Conservation (phyloP, 2,329 filamentous ascomycete genomes). For the Xylaria digitata region DNA sequence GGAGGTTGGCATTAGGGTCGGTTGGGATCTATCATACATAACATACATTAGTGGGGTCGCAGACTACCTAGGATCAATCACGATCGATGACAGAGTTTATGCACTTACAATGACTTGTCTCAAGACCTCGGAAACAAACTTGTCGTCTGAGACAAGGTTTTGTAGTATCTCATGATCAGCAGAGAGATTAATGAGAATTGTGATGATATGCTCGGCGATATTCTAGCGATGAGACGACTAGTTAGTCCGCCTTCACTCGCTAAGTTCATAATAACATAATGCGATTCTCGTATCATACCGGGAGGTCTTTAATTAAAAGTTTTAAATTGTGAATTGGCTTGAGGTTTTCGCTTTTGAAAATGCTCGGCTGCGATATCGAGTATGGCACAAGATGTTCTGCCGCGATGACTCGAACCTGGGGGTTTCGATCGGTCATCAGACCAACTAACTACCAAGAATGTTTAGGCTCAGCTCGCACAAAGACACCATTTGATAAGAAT, state of each 20-base stretch:
- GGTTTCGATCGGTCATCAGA: slow-evolving; percentile 92
- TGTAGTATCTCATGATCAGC: slow-evolving; percentile 81
- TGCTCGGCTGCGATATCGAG: slow-evolving; percentile 74
- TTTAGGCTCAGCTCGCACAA: slow-evolving; percentile 24
- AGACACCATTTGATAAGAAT: slow-evolving; percentile 15
- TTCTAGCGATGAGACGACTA: slow-evolving; percentile 60
- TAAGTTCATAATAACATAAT: not conserved
- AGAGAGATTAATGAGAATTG: slow-evolving; percentile 87
- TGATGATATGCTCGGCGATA: slow-evolving; percentile 93
- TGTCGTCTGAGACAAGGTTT: slow-evolving; percentile 79
- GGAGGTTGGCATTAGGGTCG: slow-evolving; percentile 84
- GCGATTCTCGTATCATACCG: slow-evolving; percentile 63
- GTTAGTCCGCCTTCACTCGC: slow-evolving; percentile 1
- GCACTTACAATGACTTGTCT: slow-evolving; percentile 76
- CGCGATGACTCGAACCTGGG: slow-evolving; percentile 87
- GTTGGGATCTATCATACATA: slow-evolving; percentile 66
- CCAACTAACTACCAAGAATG: slow-evolving; percentile 77
- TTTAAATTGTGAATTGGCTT: slow-evolving; percentile 88
- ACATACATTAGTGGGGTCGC: slow-evolving; percentile 35
- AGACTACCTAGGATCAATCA: slow-evolving; percentile 1
- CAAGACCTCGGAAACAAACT: slow-evolving; percentile 80
- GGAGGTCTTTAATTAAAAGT: slow-evolving; percentile 84
- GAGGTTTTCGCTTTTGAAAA: slow-evolving; percentile 86
- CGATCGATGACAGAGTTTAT: slow-evolving; percentile 8
- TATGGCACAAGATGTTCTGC: slow-evolving; percentile 89